Percentiles rank a stretch among this genome's conserved stretches.
Evolutionary conservation across 1,139 yeast species (phyloP).

Genomic region (Blastobotrys ciferrii): DNA sequence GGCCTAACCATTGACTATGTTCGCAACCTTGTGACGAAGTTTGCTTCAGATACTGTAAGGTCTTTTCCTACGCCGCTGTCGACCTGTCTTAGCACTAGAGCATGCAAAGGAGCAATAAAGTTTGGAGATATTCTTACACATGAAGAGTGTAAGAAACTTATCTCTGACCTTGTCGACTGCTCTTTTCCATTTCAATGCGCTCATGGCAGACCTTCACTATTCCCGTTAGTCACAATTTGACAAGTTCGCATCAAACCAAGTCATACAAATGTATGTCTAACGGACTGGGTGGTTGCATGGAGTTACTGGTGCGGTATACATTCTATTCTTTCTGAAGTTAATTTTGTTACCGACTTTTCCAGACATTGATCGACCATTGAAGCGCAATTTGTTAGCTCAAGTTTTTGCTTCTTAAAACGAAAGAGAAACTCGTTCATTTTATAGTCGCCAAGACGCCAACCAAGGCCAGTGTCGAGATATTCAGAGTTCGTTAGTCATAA

Average conservation of each 20-base stretch:
- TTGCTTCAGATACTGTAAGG: conserved; percentile 10
- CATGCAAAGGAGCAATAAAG: conserved; percentile 71
- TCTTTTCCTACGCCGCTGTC: conserved; percentile 38
- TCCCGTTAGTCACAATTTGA: conserved; percentile 48
- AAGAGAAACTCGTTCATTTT: too few relatives aligned
- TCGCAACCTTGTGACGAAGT: not conserved
- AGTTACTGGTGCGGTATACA: too few relatives aligned
- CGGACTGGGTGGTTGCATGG: too few relatives aligned
- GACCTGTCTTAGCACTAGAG: conserved; percentile 56
- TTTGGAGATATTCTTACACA: conserved; percentile 58
- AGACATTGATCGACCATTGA: too few relatives aligned
- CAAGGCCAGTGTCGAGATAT: too few relatives aligned
- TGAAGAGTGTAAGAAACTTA: conserved; percentile 46
- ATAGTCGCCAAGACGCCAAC: too few relatives aligned
- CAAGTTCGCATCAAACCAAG: too few relatives aligned
- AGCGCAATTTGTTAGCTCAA: too few relatives aligned
- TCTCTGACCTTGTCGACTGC: conserved; percentile 48
- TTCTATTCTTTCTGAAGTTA: too few relatives aligned
- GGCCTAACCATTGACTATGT: not conserved
- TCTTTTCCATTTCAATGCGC: conserved; percentile 76
- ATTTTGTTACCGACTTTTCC: not conserved
- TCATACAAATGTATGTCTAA: too few relatives aligned
- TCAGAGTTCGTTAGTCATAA: too few relatives aligned
- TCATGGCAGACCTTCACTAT: conserved; percentile 77
- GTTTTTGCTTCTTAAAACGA: too few relatives aligned